phyloP scores from a whole-genome alignment of 345 rosid species.

The Salix viminalis region DNA sequence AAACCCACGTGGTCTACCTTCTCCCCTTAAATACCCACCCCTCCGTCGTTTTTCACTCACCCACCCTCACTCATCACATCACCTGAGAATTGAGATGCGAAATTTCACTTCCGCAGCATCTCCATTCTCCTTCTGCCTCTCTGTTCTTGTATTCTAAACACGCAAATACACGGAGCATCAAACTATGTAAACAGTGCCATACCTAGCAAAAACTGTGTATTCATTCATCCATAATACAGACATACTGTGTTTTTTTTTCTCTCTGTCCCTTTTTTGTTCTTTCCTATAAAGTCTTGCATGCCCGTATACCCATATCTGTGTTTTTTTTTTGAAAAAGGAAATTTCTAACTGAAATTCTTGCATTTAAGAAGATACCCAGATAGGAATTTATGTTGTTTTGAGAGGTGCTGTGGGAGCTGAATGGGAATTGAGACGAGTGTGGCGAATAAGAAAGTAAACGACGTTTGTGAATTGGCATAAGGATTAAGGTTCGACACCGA shows the following conservation, averaged over 20 bases:
- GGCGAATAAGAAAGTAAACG: conserved; percentile 38
- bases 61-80: background rate
- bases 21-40: conserved; percentile 13
- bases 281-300: background rate
- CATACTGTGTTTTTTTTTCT: background rate
- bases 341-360: background rate
- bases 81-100: conserved; percentile 13
- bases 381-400: conserved; percentile 6
- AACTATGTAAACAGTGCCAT: background rate
- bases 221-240: background rate
- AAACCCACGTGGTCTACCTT: conserved; percentile 9
- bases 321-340: too few relatives aligned
- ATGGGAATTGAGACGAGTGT: conserved; percentile 63
- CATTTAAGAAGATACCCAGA: background rate
- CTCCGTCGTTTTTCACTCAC: background rate
- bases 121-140: background rate
- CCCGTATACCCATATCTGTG: background rate
- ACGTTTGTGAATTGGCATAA: conserved; percentile 30
- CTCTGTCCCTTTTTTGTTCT: background rate
- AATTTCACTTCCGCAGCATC: conserved; percentile 16
- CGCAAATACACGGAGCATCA: background rate
- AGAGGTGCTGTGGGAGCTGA: conserved; percentile 6
- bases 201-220: background rate
- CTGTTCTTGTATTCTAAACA: background rate
- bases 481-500: conserved; percentile 20